Conservation (phyloP, 2,329 filamentous ascomycete species). For the Colletotrichum chrysophilum region DNA sequence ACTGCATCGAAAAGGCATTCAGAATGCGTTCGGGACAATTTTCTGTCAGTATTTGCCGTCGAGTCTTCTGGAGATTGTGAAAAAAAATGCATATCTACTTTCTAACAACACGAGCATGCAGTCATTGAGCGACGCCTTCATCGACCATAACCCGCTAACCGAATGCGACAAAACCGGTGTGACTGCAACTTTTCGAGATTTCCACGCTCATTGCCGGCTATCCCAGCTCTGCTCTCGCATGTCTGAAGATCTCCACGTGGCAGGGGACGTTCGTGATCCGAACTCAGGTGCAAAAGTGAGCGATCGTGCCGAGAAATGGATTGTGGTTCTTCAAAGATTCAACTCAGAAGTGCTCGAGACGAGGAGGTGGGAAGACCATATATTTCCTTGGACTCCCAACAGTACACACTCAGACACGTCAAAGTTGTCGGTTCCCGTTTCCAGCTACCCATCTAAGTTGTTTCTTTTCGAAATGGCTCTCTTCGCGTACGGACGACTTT, state of each 20-base stretch:
- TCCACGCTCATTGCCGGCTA: not conserved
- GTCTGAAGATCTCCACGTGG: not conserved
- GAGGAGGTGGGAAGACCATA: not conserved
- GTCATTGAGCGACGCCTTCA: not conserved
- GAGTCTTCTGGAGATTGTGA: not conserved
- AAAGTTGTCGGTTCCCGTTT: not conserved
- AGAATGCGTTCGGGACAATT: not conserved
- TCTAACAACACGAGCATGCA: not conserved
- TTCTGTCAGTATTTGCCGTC: not conserved
- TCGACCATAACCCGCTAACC: not conserved
- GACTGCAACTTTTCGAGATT: not conserved
- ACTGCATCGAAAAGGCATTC: not conserved
- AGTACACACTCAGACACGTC: not conserved
- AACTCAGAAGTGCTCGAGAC: not conserved
- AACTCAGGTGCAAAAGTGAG: not conserved
- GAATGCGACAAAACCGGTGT: not conserved
- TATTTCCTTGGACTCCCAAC: not conserved
- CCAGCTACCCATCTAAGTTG: not conserved
- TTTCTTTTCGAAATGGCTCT: not conserved
- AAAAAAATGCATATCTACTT: not conserved
- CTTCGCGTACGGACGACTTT: not conserved
- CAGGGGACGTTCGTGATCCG: not conserved
- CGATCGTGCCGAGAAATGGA: not conserved
- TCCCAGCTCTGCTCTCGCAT: not conserved
- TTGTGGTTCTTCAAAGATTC: not conserved